These are phyloP conservation scores for Tubosaeta brunneosetosa DNA, from an alignment of 768 basidiomycete genomes.

Conservation along the genomic window DNA sequence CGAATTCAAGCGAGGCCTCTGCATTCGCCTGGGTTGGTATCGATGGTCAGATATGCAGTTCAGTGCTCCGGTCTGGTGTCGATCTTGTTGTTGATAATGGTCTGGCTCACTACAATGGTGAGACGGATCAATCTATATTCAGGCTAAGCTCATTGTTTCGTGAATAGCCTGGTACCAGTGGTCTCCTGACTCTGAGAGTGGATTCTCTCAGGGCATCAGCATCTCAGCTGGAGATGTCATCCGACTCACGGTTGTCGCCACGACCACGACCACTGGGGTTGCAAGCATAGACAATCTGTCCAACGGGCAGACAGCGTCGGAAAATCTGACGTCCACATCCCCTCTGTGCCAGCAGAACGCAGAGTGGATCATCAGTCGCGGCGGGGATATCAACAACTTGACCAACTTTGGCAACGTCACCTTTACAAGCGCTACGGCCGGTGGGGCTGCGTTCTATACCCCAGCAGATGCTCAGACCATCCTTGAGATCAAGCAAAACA, in stretches of 20 bases:
- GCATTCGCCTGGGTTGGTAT: slow-evolving; percentile 8
- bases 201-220: background rate
- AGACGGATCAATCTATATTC: background rate
- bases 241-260: background rate
- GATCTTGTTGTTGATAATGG: background rate
- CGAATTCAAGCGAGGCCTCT: background rate
- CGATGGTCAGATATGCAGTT: background rate
- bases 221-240: background rate
- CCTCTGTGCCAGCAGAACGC: background rate
- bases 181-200: background rate
- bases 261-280: background rate
- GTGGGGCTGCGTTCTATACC: background rate
- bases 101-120: background rate
- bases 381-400: background rate
- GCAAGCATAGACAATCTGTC: slow-evolving; percentile 1
- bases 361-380: background rate
- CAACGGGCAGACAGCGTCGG: background rate
- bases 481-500: background rate
- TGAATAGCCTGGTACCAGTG: slow-evolving; percentile 3
- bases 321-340: background rate
- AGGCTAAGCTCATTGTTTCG: background rate
- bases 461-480: background rate
- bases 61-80: slow-evolving; percentile 3
- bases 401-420: slow-evolving; percentile 1
- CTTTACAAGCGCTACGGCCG: background rate